Base-by-base conservation (phyloP, 371 early-diverging fungal genomes). In the Coemansia sp. region DNA sequence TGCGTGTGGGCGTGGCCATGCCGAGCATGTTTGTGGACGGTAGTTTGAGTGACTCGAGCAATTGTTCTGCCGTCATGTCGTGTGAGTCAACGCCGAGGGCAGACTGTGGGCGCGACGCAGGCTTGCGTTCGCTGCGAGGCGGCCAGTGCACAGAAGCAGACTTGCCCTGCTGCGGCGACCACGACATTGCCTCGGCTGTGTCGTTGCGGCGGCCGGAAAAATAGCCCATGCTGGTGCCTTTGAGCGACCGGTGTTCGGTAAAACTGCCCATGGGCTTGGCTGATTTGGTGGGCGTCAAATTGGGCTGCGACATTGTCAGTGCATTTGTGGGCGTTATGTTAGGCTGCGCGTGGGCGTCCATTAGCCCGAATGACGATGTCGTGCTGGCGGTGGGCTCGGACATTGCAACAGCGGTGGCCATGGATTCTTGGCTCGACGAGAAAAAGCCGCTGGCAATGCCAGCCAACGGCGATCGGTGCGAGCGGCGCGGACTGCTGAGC, bases 1-100 rank as follows among this genome's bases (percentile, higher is more conserved):
- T 28, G 26, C 39, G 44, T 12, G 61, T 51, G 36, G 44, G 58
- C 48, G 58, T 58, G 12, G 57, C 29, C 11, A 56, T 24, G 28
- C 65, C 41, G 6, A 66, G 4, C 1, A 56, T 26, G 4, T 19
- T 39, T 46, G 26, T 28, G 12, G 69, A 12, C n/a, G 76, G 77
- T 28, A 76, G 66, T 39, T 72, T 72, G 11, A 76, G 66, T 32
- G 77, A 72, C 56, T 76, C 73, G 21, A 76, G 57, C 17, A 76
- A 69, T 46, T 76, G 52, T 46, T 76, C 77, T 23, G 77, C 62
- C 3, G 77, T 76, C 69, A 76, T 73, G 15, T 65, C 71, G n/a
- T 51, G 59, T 9, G 62, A 26, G 23, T 66, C 70, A 6, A 68
- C 57, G 8, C 49, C 24, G 1, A n/a, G 11, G 9, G 32, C 56